Evolutionary conservation across 2,329 filamentous ascomycete species (phyloP), one percentile per base, ranked within the genome.

Genomic region (Aspergillus awamori): DNA sequence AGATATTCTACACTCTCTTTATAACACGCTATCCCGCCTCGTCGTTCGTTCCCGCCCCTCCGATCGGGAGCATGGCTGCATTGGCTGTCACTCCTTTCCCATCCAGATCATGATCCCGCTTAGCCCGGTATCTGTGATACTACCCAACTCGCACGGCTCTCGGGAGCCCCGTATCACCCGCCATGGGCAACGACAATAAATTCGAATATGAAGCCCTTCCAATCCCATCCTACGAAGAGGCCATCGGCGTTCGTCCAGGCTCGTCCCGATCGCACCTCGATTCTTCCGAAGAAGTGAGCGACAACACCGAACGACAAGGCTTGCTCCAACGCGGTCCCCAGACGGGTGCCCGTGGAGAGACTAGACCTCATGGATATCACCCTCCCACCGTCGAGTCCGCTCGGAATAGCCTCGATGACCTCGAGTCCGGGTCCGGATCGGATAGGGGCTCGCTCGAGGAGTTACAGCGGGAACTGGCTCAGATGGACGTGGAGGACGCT

Each of bases 221-320:
- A 33, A 94, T 95, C 73, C 92, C 91, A 30, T 87, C 88, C 48
- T 95, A 95, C 77, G 91, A 94, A 76, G 91, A 96, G 80, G 91
- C 92, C 65, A 84, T 86, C 62, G 86, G 87, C 17, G 86, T 85
- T 38, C 80, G 83, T 56, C 81, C 83, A 20, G 73, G 77, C 36
- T 86, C 84, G 43, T 82, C 82, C 11, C 77, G 78, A 63, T 78
- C 77, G 30, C 69, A 76, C 53, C 79, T 81, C 41, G 83, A 82
- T 49, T 79, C 82, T 45, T 79, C 82, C 63, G 83, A 86, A 70
- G 86, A 89, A 75, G 82, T 85, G 71, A 87, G 86, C 73, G 84
- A 88, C 76, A 87, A 92, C 72, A 85, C 86, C 58, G 92, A 96
- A 77, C 86, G 89, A 76, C 89, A 93, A 77, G 90, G 89, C 5